Evolutionary conservation across 331 rosid genomes (phyloP).

Genomic region (Acacia concinna): DNA sequence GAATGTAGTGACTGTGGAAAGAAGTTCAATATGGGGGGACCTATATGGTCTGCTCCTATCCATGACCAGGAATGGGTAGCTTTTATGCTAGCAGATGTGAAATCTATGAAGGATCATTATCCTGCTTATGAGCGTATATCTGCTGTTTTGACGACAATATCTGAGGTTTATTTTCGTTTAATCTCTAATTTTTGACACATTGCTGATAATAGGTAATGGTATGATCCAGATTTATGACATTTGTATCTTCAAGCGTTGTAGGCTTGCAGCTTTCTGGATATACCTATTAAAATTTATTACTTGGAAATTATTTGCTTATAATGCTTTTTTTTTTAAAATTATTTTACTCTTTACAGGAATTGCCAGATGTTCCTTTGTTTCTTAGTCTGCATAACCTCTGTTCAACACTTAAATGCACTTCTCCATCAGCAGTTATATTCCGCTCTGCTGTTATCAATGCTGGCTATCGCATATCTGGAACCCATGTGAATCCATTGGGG

Average conservation of each 20-base stretch:
- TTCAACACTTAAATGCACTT: conserved; percentile 94
- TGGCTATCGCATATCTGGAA: conserved; percentile 88
- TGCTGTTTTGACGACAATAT: conserved; percentile 82
- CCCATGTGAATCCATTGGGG: conserved; percentile 93
- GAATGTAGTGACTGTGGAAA: conserved; percentile 93
- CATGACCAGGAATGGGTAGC: conserved; percentile 96
- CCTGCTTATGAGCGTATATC: conserved; percentile 92
- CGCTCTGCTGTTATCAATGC: conserved; percentile 97
- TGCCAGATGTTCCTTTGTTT: conserved; percentile 90
- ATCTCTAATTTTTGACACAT: background rate
- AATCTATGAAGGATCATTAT: conserved; percentile 67
- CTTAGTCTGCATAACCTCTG: conserved; percentile 94
- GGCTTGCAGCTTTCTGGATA: background rate
- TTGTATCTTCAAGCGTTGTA: background rate
- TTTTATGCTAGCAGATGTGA: conserved; percentile 73
- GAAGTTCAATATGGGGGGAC: conserved; percentile 95
- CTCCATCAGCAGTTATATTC: conserved; percentile 89
- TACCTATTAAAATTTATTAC: background rate
- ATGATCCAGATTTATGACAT: conserved; percentile 9
- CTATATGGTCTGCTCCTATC: conserved; percentile 97
- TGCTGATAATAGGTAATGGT: background rate
- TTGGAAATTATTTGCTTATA: background rate
- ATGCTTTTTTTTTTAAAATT: background rate
- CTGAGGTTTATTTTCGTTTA: conserved; percentile 59
- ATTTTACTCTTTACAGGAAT: conserved; percentile 58